Evolutionary conservation across 257 asterid genomes (phyloP), one percentile per base, ranked within the genome.

Genomic region (Lithospermum erythrorhizon): DNA sequence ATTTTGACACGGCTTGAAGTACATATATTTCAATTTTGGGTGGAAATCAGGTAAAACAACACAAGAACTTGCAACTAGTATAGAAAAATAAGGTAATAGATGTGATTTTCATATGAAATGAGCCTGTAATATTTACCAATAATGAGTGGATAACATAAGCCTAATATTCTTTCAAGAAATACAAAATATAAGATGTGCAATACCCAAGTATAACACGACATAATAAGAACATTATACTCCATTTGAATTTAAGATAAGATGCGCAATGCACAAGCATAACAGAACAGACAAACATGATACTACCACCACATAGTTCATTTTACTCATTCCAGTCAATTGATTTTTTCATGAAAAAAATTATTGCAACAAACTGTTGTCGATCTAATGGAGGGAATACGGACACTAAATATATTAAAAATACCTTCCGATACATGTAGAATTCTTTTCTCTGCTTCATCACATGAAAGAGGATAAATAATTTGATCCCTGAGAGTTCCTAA

Each of bases 401-500:
- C 47, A 35, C 11, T 8, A 35, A 6, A 58, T 64, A 21, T 37
- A 16, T 30, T 55, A 30, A 55, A 63, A 52, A 45, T 61, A 89
- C 95, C 96, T 80, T 82, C 77, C 57, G 20, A 60, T 62, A 54
- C 15, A 59, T 67, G 62, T 56, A 65, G 64, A 64, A 79, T 79
- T 75, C 78, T 81, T 71, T 68, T 80, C 85, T 83, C 81, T 29
- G 99, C 99, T 75, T 84, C 97, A 49, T 83, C 83, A 61, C 61
- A 59, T 53, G 99, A 89, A 59, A 86, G 89, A 45, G 99, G 99
- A 73, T 93, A 93, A 68, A 89, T 89, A 62, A 93, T 86, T 76
- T 93, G 99, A 81, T 93, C 99, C 77, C 99, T 78, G 72, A 93
- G 86, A 66, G 97, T 89, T 64, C 99, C 97, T 78, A 93, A 84